Evolutionary conservation across 2,329 filamentous ascomycete species (phyloP).

Genomic region (Apiospora rasikravindrae): DNA sequence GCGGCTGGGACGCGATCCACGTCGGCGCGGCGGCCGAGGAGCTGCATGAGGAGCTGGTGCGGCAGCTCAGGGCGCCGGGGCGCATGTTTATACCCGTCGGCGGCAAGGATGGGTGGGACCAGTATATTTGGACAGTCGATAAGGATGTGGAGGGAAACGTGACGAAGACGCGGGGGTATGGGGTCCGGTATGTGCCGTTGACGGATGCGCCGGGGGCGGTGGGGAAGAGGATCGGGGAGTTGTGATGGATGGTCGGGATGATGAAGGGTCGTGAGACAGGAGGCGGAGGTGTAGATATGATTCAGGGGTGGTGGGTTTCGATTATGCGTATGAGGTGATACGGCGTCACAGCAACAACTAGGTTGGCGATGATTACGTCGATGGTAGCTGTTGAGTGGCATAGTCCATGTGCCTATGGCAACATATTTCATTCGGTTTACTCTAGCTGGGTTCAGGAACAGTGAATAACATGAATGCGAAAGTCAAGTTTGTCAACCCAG

Average conservation of each 20-base stretch:
- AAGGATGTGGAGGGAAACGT: slow-evolving; percentile 71
- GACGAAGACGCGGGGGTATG: slow-evolving; percentile 66
- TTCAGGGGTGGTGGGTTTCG: not conserved
- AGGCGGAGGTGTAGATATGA: not conserved
- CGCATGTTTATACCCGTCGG: slow-evolving; percentile 81
- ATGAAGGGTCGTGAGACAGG: not conserved
- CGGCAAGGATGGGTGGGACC: slow-evolving; percentile 52
- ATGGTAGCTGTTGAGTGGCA: no score
- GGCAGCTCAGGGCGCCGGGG: slow-evolving; percentile 80
- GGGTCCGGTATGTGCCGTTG: slow-evolving; percentile 78
- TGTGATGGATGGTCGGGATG: not conserved
- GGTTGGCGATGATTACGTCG: no score
- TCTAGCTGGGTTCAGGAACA: no score
- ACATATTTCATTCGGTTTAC: no score
- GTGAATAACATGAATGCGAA: no score
- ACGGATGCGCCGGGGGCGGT: slow-evolving; percentile 65
- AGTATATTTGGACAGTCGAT: slow-evolving; percentile 76
- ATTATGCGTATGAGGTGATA: no score
- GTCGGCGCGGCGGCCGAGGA: slow-evolving; percentile 84
- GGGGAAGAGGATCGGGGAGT: not conserved
- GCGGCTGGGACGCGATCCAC: slow-evolving; percentile 89
- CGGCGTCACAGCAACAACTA: no score
- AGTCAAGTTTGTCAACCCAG: no score
- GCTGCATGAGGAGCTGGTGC: slow-evolving; percentile 73
- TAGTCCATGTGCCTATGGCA: no score